These are phyloP conservation scores for Psilocybe azurescens DNA, from an alignment of 768 basidiomycete genomes.

Conservation along the genomic window DNA sequence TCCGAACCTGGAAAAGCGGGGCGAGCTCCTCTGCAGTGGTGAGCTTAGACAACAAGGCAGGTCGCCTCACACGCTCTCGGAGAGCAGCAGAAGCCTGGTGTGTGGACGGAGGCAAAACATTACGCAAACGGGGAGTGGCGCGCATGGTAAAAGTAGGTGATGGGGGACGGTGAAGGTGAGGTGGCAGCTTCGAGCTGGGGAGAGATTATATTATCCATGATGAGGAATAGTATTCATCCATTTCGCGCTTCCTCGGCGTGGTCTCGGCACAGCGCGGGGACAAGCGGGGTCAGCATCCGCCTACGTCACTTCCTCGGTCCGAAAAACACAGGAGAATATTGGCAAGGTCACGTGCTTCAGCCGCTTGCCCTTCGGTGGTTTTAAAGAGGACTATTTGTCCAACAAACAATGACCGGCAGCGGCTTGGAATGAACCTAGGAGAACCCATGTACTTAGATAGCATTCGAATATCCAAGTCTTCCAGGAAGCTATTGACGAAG, in stretches of 20 bases:
- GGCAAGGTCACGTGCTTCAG: too few relatives aligned
- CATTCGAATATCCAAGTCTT: too few relatives aligned
- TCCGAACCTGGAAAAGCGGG: conserved; percentile 44
- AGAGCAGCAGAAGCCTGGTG: conserved; percentile 33
- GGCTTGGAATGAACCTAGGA: too few relatives aligned
- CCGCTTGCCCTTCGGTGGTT: too few relatives aligned
- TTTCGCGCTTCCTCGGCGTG: not conserved
- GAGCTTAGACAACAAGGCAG: conserved; percentile 41
- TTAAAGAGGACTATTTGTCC: too few relatives aligned
- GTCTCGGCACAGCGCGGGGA: too few relatives aligned
- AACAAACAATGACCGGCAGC: too few relatives aligned
- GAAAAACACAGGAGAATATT: too few relatives aligned
- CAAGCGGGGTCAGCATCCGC: too few relatives aligned
- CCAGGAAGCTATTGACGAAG: too few relatives aligned
- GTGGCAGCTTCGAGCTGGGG: not conserved
- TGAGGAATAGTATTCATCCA: not conserved
- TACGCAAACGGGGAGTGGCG: conserved; percentile 16
- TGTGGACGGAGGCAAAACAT: conserved; percentile 4
- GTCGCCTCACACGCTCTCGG: conserved; percentile 46
- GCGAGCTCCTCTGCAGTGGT: conserved; percentile 43
- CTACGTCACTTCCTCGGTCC: too few relatives aligned
- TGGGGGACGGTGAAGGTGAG: not conserved
- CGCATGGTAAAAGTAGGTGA: conserved; percentile 10
- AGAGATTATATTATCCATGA: not conserved
- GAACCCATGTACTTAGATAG: too few relatives aligned